Base-by-base conservation (phyloP, 2,329 filamentous ascomycete species). In the Gaeumannomyces sp. region DNA sequence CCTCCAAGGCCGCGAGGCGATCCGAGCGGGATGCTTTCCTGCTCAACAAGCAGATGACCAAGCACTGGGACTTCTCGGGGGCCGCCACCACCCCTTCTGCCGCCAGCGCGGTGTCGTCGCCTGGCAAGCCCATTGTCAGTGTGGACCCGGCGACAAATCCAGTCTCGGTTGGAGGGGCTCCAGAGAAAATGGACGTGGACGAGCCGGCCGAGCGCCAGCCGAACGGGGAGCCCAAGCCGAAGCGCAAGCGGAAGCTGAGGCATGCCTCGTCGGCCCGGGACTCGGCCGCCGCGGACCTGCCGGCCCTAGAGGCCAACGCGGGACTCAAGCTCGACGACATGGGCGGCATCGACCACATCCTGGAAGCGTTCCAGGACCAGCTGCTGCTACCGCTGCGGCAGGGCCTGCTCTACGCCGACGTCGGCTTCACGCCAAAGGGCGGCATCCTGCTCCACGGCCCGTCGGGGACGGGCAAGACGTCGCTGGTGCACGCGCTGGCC, bases 401-500 rank as follows among this genome's bases (percentile, higher is more conserved):
- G 35, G 88, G 90, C 0, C 82, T 89, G 68, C 82, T 86, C 61
- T 94, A 90, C 70, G 77, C 84, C 50, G 79, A 82, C 25, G 85
- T 86, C 45, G 86, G 88, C 31, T 83, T 91, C 59, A 87, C 90
- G 50, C 87, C 90, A 57, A 87, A 89, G 50, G 85, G 89, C 60
- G 90, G 91, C 66, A 88, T 96, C 22, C 77, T 96, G 29, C 81
- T 96, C 6, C 90, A 96, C 75, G 92, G 92, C 0, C 92, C 92
- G 0, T 91, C 92, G 3, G 92, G 92, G 31, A 95, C 92, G 72
- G 92, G 92, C 70, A 96, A 96, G 76, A 96, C 92, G 0, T 89
- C 91, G 80, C 87, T 96, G 66, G 90, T 90, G 13, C 88, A 92
- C 73, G 91, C 90, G 1, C 89, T 92, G 70, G 92, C 92, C 3